Base-by-base conservation (phyloP, 768 basidiomycete species). In the Trametes cingulata region DNA sequence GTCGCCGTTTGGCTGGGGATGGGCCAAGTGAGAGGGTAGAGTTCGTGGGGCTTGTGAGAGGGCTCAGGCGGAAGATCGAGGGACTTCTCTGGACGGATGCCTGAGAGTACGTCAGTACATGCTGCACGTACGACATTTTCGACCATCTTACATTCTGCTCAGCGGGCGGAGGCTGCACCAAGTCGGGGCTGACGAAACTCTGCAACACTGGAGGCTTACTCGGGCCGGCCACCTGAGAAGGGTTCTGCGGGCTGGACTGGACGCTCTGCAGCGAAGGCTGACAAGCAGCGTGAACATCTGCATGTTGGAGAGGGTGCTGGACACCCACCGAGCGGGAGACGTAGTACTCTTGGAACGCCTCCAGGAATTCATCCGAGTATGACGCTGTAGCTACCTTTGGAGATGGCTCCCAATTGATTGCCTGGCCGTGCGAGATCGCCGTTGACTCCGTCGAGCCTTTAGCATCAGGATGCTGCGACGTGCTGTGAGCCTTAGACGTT, bases 311-410 rank as follows among this genome's bases (percentile, higher is more conserved):
- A n/a, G 6, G 47, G 2, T 7, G 1, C n/a, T 20, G 6, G 15
- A n/a, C n/a, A 59, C 58, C 6, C 19, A 60, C 58, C 36, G 52
- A 45, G 3, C 35, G 59, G 10, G 59, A 49, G 10, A 60, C 46
- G 35, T 60, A 43, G 40, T 54, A 54, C 2, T 48, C 19, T 40
- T 60, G 58, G 4, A 36, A 42, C 5, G 51, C 51, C n/a, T 59
- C 43, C 7, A 59, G 29, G 24, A 52, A 59, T 24, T 52, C 52
- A 17, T 43, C 22, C 1, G 59, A 42, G 40, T 40, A 47, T 9
- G 52, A 54, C 1, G 29, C 59, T 17, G 3, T 19, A 5, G 56
- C 4, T 6, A n/a, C 13, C 40, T 50, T 40, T 4, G 14, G 15
- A 2, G 17, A 1, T 7, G 7, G 43, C 25, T 47, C 37, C 15